Base-by-base conservation (phyloP, 805 yeast genomes). In the Cyberlindnera nakhonratchasimensis region DNA sequence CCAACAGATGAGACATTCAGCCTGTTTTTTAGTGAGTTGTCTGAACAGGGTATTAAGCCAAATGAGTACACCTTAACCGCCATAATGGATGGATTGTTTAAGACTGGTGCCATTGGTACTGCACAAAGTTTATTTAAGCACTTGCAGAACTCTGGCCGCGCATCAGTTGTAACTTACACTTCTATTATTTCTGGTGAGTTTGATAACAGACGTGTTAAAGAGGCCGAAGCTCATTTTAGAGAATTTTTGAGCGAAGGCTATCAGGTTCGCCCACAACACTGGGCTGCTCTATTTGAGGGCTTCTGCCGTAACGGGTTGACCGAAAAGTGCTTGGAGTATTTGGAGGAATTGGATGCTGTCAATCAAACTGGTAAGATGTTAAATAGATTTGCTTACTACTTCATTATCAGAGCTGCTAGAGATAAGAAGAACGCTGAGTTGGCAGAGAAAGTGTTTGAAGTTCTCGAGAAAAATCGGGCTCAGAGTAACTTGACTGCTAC, bases 61-160 rank as follows among this genome's bases (percentile, higher is more conserved):
- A 79, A 73, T 53, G 63, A 66, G 25, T 66, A 64, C 40, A 74
- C 84, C 21, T 59, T 71, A 42, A 68, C 81, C 7, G 63, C 79
- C 10, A 63, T 84, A 26, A 65, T 82, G 43, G 74, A 71, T 40
- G 79, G 79, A 12, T 66, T 82, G 45, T 65, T 72, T 44, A 69
- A 69, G 51, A 68, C 70, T 39, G 68, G 71, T n/a, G 43, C 65
- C 29, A 70, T 78, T 41, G 53, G 72, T 10, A 70, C 77, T n/a
- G 86, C 85, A 1, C 64, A 82, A 34, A 50, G 54, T 2, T 51
- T 82, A 21, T 76, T 72, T 53, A 64, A 71, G 13, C 56, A 61
- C 39, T 65, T 77, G 63, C 60, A 64, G 52, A 45, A 34, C 4
- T 51, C 51, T 40, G 65, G 61, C 36, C 51, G 63, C 54, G 58